Percentiles rank a stretch among this genome's conserved stretches.
These are phyloP conservation scores for Pichia californica DNA, from an alignment of 805 yeast species.

Conservation along the genomic window DNA sequence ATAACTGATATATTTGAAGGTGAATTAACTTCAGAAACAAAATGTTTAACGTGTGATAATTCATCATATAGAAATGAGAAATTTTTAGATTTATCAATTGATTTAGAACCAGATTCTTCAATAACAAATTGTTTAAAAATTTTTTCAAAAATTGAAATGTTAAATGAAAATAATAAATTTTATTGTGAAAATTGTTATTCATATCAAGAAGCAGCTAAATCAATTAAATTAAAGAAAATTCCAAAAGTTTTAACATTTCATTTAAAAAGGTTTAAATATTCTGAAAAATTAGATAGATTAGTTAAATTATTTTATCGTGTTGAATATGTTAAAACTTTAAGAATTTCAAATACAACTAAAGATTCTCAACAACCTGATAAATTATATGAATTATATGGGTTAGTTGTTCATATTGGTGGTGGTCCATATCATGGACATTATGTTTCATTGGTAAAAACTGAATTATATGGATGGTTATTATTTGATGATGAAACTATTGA, in stretches of 20 bases:
- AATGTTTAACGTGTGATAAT: conserved; percentile 84
- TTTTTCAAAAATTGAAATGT: conserved; percentile 79
- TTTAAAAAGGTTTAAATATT: conserved; percentile 86
- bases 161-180: conserved; percentile 83
- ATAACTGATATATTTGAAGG: conserved; percentile 74
- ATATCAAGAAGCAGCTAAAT: conserved; percentile 88
- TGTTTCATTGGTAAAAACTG: conserved; percentile 77
- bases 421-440: conserved; percentile 98
- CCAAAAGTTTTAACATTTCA: conserved; percentile 81
- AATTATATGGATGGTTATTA: conserved; percentile 76
- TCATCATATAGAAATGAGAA: conserved; percentile 76
- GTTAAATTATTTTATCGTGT: conserved; percentile 84
- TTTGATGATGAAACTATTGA: conserved; percentile 97
- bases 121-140: conserved; percentile 73
- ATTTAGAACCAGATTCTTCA: conserved; percentile 68
- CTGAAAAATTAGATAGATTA: conserved; percentile 73
- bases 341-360: conserved; percentile 64
- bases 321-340: conserved; percentile 65
- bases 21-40: conserved; percentile 74
- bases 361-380: conserved; percentile 45
- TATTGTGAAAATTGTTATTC: conserved; percentile 88
- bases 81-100: conserved; percentile 81
- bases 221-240: conserved; percentile 69
- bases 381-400: conserved; percentile 74
- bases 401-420: conserved; percentile 93